phyloP scores from a whole-genome alignment of 768 basidiomycete genomes.

The Suillus luteus region DNA sequence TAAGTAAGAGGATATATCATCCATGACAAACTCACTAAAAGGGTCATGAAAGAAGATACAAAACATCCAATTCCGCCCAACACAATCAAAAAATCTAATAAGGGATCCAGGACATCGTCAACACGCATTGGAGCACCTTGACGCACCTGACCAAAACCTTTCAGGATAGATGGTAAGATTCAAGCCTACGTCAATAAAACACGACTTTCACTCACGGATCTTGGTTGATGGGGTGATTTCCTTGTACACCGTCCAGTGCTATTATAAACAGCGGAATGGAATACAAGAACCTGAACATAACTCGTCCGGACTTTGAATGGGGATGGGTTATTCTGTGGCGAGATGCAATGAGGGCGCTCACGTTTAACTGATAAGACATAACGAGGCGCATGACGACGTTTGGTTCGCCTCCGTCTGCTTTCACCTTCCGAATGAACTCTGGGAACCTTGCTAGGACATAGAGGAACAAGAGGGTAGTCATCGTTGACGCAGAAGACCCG shows the following conservation, averaged over 20 bases:
- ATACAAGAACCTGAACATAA: slow-evolving; percentile 76
- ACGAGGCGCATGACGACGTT: slow-evolving; percentile 72
- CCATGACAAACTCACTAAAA: slow-evolving; percentile 54
- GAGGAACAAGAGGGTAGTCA: slow-evolving; percentile 69
- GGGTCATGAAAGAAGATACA: slow-evolving; percentile 77
- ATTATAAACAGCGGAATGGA: slow-evolving; percentile 68
- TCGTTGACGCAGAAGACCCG: slow-evolving; percentile 65
- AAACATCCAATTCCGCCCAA: slow-evolving; percentile 74
- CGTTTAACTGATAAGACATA: slow-evolving; percentile 80
- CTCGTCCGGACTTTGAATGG: slow-evolving; percentile 66
- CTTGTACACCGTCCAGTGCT: slow-evolving; percentile 62
- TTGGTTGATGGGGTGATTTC: slow-evolving; percentile 48
- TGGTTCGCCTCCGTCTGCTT: slow-evolving; percentile 71
- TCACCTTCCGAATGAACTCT: slow-evolving; percentile 67
- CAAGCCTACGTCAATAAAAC: not conserved
- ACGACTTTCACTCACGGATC: slow-evolving; percentile 51
- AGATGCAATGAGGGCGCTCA: too few relatives aligned
- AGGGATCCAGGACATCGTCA: slow-evolving; percentile 6
- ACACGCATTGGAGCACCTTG: not conserved
- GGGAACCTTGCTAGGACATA: slow-evolving; percentile 75
- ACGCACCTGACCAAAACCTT: slow-evolving; percentile 64
- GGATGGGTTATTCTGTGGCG: too few relatives aligned
- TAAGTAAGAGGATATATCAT: not conserved
- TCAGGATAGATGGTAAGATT: slow-evolving; percentile 2
- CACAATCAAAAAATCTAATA: slow-evolving; percentile 68